A percentile compares a stretch with the other conserved stretches of the same genome.
These are phyloP conservation scores for Rehmannia glutinosa DNA, from an alignment of 257 asterid species.

Conservation along the genomic window DNA sequence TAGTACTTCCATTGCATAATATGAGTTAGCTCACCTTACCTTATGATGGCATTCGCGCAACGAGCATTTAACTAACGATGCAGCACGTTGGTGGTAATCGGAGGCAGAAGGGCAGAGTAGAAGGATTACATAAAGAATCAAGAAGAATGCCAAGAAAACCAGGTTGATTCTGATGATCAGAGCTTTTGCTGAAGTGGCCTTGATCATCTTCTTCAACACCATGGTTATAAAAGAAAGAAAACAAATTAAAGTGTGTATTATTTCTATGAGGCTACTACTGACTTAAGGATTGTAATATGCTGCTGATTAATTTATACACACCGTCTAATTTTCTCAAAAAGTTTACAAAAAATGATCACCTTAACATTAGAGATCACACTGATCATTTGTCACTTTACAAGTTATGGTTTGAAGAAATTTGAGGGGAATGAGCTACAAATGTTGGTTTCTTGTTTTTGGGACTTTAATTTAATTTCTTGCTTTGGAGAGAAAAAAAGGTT, in stretches of 20 bases:
- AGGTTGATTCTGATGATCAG: conserved; percentile 61
- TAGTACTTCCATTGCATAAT: neutral
- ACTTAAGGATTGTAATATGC: neutral
- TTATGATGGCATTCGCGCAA: conserved; percentile 65
- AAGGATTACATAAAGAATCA: conserved; percentile 47
- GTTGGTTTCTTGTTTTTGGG: conserved; percentile 22
- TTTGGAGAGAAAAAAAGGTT: conserved; percentile 29
- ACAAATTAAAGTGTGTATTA: neutral
- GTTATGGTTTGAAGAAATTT: neutral
- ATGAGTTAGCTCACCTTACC: conserved; percentile 73
- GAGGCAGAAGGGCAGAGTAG: conserved; percentile 60
- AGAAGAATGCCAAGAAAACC: conserved; percentile 52
- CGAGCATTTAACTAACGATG: conserved; percentile 58
- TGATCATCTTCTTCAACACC: conserved; percentile 48
- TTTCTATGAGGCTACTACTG: neutral
- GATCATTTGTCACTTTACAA: neutral
- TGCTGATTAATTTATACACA: conserved; percentile 16
- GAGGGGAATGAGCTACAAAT: conserved; percentile 30
- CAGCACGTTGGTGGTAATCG: conserved; percentile 44
- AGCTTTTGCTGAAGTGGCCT: conserved; percentile 50
- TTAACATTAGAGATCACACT: too few species aligned
- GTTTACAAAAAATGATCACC: conserved; percentile 8
- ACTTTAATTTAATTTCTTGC: conserved; percentile 18
- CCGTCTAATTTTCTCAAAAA: neutral
- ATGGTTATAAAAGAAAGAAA: neutral